Percentiles rank a stretch among this genome's conserved stretches.
phyloP scores from a whole-genome alignment of 2,329 filamentous ascomycete species.

The Ophiocordyceps robertsii region DNA sequence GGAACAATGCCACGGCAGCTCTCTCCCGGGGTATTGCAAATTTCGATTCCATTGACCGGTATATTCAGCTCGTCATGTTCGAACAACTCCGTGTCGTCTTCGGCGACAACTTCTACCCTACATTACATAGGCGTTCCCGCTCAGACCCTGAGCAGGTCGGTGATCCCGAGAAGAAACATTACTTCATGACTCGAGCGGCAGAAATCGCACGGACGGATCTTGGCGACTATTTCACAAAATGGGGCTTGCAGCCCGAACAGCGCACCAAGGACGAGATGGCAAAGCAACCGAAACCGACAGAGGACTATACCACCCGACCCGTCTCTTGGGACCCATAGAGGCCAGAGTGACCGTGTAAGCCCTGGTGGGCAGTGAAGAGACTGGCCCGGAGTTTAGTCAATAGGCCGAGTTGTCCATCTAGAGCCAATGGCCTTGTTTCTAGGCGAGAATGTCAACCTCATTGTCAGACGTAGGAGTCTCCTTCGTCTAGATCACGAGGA shows the following conservation, averaged over 20 bases:
- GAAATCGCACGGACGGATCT: not conserved
- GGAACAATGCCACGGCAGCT: too few relatives aligned
- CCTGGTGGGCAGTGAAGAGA: too few relatives aligned
- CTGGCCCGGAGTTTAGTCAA: too few relatives aligned
- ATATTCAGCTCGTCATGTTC: slow-evolving; percentile 2
- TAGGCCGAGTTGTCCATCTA: too few relatives aligned
- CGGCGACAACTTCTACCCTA: slow-evolving; percentile 1
- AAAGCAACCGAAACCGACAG: not conserved
- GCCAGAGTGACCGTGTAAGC: too few relatives aligned
- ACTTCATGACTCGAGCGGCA: not conserved
- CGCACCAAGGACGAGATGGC: slow-evolving; percentile 1
- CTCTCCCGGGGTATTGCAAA: too few relatives aligned
- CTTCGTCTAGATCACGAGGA: too few relatives aligned
- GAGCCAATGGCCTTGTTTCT: too few relatives aligned
- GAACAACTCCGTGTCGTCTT: slow-evolving; percentile 3
- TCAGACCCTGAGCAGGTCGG: not conserved
- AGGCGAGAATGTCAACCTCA: too few relatives aligned
- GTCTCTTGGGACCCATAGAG: not conserved
- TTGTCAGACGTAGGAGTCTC: too few relatives aligned
- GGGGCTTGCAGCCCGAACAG: slow-evolving; percentile 1
- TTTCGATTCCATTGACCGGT: too few relatives aligned
- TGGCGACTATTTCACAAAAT: slow-evolving; percentile 1
- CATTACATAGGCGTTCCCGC: not conserved
- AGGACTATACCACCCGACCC: not conserved
- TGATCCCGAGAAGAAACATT: not conserved